phyloP scores from a whole-genome alignment of 2,329 filamentous ascomycete genomes.

The Cladosporium halotolerans region DNA sequence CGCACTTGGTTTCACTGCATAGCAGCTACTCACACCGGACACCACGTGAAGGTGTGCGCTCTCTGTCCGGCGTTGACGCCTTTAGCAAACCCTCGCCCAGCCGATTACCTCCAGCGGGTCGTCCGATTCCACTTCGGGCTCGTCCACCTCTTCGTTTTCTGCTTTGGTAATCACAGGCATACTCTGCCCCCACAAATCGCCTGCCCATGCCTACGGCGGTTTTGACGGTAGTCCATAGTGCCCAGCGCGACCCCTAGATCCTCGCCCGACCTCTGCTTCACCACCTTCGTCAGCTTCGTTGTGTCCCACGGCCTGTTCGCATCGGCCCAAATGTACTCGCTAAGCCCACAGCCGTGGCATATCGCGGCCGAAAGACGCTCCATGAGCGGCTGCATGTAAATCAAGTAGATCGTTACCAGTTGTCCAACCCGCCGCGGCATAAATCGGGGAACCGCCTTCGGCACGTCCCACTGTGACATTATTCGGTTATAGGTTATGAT shows the following conservation, averaged over 20 bases:
- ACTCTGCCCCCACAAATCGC: conserved; percentile 17
- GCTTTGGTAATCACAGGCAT: conserved; percentile 19
- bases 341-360: neutral
- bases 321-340: neutral
- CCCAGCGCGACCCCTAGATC: conserved; percentile 14
- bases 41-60: no score
- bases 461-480: neutral
- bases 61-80: conserved; percentile 1
- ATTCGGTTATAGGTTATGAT: no score
- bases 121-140: conserved; percentile 20
- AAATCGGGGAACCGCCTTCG: neutral
- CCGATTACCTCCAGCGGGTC: conserved; percentile 17
- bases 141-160: conserved; percentile 17
- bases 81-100: conserved; percentile 13
- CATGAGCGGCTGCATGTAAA: neutral
- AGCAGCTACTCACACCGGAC: no score
- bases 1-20: no score
- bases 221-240: conserved; percentile 15
- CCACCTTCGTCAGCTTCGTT: neutral
- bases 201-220: conserved; percentile 16
- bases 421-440: neutral
- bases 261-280: conserved; percentile 15
- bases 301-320: neutral
- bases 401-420: neutral
- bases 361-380: neutral